Conservation (phyloP, 176 grass and related monocot genomes). For the Cenchrus americanus region DNA sequence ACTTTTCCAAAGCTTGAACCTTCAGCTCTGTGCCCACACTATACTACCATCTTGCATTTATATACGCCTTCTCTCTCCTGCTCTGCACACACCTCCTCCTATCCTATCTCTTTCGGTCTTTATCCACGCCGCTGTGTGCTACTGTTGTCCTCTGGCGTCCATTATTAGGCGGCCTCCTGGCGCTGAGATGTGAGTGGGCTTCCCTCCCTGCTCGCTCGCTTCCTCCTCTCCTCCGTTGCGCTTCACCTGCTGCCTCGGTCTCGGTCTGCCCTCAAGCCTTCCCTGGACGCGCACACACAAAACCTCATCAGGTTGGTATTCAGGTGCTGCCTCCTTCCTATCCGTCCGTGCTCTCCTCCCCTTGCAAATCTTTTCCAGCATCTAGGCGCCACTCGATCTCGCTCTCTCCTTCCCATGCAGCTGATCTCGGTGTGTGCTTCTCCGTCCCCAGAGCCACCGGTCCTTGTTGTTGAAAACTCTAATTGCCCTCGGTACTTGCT, state of each 20-base stretch:
- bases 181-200: slow-evolving; percentile 42
- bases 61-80: not conserved
- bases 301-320: not conserved
- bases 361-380: slow-evolving; percentile 25
- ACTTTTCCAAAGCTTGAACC: slow-evolving; percentile 30
- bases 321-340: not conserved
- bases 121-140: not conserved
- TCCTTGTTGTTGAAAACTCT: slow-evolving; percentile 2
- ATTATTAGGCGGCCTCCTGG: slow-evolving; percentile 46
- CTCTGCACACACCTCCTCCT: not conserved
- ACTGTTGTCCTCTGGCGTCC: slow-evolving; percentile 28
- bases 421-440: slow-evolving; percentile 22
- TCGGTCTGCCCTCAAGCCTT: slow-evolving; percentile 32
- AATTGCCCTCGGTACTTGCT: not conserved
- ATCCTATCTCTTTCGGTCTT: not conserved
- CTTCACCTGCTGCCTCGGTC: not conserved
- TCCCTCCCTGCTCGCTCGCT: not conserved
- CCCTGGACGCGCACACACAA: not conserved
- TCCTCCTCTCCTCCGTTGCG: not conserved
- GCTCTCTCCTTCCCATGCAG: slow-evolving; percentile 38
- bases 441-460: not conserved
- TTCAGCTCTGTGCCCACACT: slow-evolving; percentile 11
- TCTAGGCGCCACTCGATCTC: not conserved
- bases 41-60: not conserved
- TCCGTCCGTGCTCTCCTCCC: not conserved